These are phyloP conservation scores for Dactylellina haptotyla DNA, from an alignment of 2,329 filamentous ascomycete species.

Conservation along the genomic window DNA sequence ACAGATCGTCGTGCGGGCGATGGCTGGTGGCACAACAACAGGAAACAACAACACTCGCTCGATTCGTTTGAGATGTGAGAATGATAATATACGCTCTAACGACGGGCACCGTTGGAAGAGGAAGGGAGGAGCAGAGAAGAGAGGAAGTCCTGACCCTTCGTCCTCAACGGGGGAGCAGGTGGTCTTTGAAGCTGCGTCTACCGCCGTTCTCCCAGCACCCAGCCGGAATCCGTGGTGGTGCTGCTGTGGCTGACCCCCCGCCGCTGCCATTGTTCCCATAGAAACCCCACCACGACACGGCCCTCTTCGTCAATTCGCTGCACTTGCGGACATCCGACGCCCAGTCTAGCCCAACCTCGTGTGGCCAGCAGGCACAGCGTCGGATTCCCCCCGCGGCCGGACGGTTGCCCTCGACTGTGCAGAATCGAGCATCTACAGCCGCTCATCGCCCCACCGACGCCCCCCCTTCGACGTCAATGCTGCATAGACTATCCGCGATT, in stretches of 20 bases:
- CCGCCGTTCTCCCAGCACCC: not conserved
- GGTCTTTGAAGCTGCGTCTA: conserved; percentile 4
- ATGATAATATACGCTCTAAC: no score
- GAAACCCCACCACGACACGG: conserved; percentile 13
- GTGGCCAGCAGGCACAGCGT: not conserved
- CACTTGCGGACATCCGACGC: not conserved
- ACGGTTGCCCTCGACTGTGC: conserved; percentile 6
- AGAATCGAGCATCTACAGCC: conserved; percentile 46
- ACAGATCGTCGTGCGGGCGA: not conserved
- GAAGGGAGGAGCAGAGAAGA: not conserved
- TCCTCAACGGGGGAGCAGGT: not conserved
- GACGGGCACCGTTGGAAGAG: not conserved
- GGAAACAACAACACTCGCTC: not conserved
- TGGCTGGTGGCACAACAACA: not conserved
- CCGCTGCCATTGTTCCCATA: conserved; percentile 26
- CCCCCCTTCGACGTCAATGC: not conserved
- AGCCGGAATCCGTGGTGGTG: not conserved
- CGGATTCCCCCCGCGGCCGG: conserved; percentile 13
- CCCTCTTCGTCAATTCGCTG: no score
- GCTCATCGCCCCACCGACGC: not conserved
- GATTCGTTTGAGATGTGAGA: no score
- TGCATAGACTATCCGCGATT: conserved; percentile 9
- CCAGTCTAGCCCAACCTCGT: not conserved
- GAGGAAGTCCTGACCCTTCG: not conserved
- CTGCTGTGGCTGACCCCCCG: no score